Percentiles rank a stretch among this genome's conserved stretches.
These are phyloP conservation scores for Metroxylon sagu DNA, from an alignment of 176 grass and related monocot species.

Conservation along the genomic window DNA sequence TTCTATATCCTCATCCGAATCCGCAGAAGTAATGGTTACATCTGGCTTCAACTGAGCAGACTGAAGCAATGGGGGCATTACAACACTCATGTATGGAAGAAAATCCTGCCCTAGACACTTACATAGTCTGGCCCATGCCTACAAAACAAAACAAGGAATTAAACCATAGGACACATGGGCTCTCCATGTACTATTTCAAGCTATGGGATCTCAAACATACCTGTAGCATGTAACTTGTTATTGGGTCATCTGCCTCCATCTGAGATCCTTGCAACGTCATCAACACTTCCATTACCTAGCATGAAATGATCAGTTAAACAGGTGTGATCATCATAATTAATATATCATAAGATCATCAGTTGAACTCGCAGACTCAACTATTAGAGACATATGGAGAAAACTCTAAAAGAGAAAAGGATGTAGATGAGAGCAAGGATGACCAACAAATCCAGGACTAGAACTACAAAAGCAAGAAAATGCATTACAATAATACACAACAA, in stretches of 20 bases:
- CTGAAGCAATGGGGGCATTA: constrained; percentile 97
- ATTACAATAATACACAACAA: too few relatives aligned
- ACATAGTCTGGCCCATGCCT: constrained; percentile 98
- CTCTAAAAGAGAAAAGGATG: too few relatives aligned
- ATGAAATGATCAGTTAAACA: constrained; percentile 3
- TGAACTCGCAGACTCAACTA: too few relatives aligned
- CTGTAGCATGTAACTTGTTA: constrained; percentile 99
- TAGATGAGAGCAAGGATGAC: too few relatives aligned
- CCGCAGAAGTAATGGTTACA: constrained; percentile 89
- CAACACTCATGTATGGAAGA: constrained; percentile 96
- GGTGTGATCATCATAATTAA: too few relatives aligned
- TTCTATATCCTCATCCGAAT: constrained; percentile 93
- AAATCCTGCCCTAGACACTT: constrained; percentile 99
- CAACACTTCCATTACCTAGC: constrained; percentile 93
- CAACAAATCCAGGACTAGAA: too few relatives aligned
- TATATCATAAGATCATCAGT: too few relatives aligned
- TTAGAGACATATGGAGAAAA: too few relatives aligned
- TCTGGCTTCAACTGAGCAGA: constrained; percentile 99
- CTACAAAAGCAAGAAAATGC: too few relatives aligned
- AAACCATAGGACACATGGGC: too few relatives aligned
- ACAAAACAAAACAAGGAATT: constrained; percentile 16
- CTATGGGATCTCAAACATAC: constrained; percentile 11
- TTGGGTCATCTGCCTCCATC: constrained; percentile 96
- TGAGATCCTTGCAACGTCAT: constrained; percentile 96
- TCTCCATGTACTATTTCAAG: background rate